phyloP scores from a whole-genome alignment of 179 eudicot genomes.

The Gypsophila paniculata region DNA sequence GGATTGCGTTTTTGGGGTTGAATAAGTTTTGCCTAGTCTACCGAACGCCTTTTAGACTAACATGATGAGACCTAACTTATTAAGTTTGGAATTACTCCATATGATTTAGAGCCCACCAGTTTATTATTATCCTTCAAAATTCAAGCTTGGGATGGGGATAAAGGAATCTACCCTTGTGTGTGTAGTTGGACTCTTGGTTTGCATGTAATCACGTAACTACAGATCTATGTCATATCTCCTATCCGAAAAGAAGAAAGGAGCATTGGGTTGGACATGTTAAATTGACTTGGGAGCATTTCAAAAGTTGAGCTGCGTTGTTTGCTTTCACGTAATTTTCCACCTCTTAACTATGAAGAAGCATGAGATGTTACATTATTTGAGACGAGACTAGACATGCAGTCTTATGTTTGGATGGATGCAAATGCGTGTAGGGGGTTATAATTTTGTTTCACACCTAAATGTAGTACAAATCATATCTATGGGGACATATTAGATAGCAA shows the following conservation, averaged over 20 bases:
- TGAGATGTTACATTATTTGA: background rate
- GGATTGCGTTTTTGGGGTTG: no score
- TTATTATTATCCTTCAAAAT: background rate
- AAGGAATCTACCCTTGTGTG: background rate
- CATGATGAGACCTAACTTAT: no score
- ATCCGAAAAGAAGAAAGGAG: background rate
- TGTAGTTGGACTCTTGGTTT: no score
- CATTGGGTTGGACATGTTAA: background rate
- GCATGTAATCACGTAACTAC: background rate
- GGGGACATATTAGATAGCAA: background rate
- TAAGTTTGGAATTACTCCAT: no score
- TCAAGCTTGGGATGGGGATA: background rate
- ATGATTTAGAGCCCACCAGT: no score
- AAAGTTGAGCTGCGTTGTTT: background rate
- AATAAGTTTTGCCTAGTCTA: no score
- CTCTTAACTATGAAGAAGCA: no score
- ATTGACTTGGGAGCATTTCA: background rate
- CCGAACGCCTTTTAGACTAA: no score
- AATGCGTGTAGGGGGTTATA: background rate
- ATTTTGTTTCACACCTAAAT: background rate
- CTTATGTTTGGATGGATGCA: background rate
- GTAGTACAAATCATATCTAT: background rate
- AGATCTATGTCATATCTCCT: background rate
- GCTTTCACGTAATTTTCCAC: constrained; percentile 1
- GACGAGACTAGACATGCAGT: background rate